These are phyloP conservation scores for Prunus davidiana DNA, from an alignment of 306 rosid genomes.

Conservation along the genomic window DNA sequence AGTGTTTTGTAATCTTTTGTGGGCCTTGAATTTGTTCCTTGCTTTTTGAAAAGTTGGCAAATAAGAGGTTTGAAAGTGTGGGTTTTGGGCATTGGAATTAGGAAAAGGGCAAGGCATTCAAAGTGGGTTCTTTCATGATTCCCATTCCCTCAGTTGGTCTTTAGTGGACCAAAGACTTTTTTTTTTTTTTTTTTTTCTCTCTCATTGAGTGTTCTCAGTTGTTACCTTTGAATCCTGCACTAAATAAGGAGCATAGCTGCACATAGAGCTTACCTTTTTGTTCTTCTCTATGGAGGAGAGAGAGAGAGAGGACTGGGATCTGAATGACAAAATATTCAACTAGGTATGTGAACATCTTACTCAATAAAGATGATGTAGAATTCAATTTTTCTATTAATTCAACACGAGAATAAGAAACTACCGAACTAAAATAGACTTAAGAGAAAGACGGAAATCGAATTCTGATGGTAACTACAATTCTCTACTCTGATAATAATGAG, in stretches of 20 bases:
- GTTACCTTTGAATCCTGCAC: constrained; percentile 32
- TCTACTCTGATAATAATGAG: background rate
- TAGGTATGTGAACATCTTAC: background rate
- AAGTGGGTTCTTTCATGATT: constrained; percentile 38
- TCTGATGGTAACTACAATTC: no score
- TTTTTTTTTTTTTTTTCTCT: constrained; percentile 1
- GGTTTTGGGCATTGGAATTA: constrained; percentile 61
- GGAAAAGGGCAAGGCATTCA: constrained; percentile 59
- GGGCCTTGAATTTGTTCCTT: constrained; percentile 28
- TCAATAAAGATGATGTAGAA: background rate
- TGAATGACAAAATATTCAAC: background rate
- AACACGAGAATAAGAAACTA: background rate
- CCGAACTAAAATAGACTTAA: no score
- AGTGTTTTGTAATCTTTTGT: constrained; percentile 28
- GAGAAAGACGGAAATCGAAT: no score
- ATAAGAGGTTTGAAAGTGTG: constrained; percentile 65
- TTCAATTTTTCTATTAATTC: background rate
- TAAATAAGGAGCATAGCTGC: constrained; percentile 28
- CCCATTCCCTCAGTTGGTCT: constrained; percentile 24
- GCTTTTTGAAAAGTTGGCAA: constrained; percentile 67
- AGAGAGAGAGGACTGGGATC: constrained; percentile 1
- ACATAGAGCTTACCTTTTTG: background rate
- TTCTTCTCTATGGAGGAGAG: constrained; percentile 13
- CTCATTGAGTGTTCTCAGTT: background rate
- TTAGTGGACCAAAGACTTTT: constrained; percentile 38